Evolutionary conservation across 257 asterid species (phyloP), one percentile per base, ranked within the genome.

Genomic region (Catharanthus roseus): DNA sequence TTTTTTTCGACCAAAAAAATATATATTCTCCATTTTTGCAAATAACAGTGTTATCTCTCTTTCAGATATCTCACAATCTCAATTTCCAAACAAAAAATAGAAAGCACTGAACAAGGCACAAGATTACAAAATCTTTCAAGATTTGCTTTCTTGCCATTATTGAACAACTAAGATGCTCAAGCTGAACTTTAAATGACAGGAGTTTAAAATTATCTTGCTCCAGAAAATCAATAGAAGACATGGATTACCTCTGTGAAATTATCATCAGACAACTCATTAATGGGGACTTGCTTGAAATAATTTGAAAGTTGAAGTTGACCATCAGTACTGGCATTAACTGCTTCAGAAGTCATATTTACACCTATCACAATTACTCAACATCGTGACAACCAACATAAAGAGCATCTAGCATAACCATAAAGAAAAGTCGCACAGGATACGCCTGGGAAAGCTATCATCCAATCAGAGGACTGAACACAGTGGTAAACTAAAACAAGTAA

Each of bases 181-280:
- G 64, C 36, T 19, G 28, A 54, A 53, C 44, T 19, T 42, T 65
- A 53, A 73, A 19, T 62, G 19, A 69, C n/a, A 15, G 11, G 10
- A 51, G 7, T 26, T 54, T 13, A 21, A 23, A 49, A 29, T 55
- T 10, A 54, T 56, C 38, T 21, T 44, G 10, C 50, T 55, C 36
- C n/a, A 50, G 2, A 29, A 45, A 9, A n/a, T 33, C 60, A 56
- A 64, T 6, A 55, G 60, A 23, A 56, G 29, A 61, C 19, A 21
- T n/a, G 21, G 51, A 68, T 79, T 86, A 93, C 99, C 96, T 85
- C 85, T 9, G 83, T 75, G 81, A 93, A 85, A 75, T 83, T 82
- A 70, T 85, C 96, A 73, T 91, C 95, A 2, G 99, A 93, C 69
- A 93, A 77, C 85, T 67, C 78, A 77, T 73, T 67, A 60, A 88